phyloP scores from a whole-genome alignment of 1,139 yeast species.

The Starmera stellimalicola region DNA sequence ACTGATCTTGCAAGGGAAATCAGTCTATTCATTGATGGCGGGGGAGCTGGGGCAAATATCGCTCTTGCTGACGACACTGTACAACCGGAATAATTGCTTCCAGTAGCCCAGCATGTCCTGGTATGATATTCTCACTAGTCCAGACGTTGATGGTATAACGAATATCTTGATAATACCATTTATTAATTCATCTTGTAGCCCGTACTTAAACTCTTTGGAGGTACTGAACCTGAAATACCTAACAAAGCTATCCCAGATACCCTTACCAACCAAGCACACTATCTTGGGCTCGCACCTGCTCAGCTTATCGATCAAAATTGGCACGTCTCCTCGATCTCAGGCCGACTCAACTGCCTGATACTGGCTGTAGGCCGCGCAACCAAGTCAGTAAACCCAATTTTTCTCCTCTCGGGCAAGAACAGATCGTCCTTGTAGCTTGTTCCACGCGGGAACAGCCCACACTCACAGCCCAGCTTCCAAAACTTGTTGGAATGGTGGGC shows the following conservation, averaged over 20 bases:
- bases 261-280: conserved; percentile 62
- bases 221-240: conserved; percentile 25
- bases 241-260: conserved; percentile 59
- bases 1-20: conserved; percentile 17
- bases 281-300: conserved; percentile 27
- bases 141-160: conserved; percentile 72
- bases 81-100: conserved; percentile 26
- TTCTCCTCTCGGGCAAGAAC: conserved; percentile 28
- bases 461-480: conserved; percentile 56
- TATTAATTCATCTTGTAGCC: conserved; percentile 31
- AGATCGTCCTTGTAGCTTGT: conserved; percentile 36
- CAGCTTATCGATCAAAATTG: conserved; percentile 41
- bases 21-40: conserved; percentile 14
- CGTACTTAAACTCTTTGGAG: conserved; percentile 36
- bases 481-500: conserved; percentile 66
- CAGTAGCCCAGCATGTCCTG: conserved; percentile 40
- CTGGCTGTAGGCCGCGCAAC: conserved; percentile 57
- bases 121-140: conserved; percentile 51
- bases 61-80: not conserved
- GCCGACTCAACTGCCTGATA: conserved; percentile 41
- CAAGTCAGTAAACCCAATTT: conserved; percentile 65
- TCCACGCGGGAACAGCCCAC: conserved; percentile 31
- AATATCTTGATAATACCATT: too few relatives aligned
- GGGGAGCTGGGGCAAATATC: not conserved
- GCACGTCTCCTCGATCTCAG: conserved; percentile 52